These are phyloP conservation scores for Arthrobotrys musiformis DNA, from an alignment of 2,329 filamentous ascomycete species.

Conservation along the genomic window DNA sequence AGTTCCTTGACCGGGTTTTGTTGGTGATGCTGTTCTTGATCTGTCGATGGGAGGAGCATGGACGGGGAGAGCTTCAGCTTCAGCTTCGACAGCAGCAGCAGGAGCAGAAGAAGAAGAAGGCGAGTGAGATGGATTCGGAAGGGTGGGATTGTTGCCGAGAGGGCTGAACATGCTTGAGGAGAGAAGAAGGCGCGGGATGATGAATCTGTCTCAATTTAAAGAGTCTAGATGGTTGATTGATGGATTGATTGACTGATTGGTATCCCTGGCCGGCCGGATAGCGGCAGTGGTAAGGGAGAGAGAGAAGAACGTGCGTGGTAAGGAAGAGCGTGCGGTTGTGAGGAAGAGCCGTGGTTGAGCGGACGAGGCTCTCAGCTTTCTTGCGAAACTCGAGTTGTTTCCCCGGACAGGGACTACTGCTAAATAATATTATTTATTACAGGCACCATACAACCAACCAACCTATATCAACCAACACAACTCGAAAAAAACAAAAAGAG, in stretches of 20 bases:
- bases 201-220: neutral
- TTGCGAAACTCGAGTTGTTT: conserved; percentile 5
- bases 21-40: conserved; percentile 41
- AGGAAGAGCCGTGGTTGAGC: neutral
- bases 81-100: too few species aligned
- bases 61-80: too few species aligned
- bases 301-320: too few species aligned
- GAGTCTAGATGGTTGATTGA: too few species aligned
- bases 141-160: conserved; percentile 28
- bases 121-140: conserved; percentile 3
- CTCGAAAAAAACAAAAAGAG: neutral
- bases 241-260: too few species aligned
- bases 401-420: conserved; percentile 4
- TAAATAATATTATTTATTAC: too few species aligned
- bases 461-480: conserved; percentile 49
- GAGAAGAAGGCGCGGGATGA: neutral
- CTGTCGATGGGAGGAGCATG: conserved; percentile 11
- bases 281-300: too few species aligned
- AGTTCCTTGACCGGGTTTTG: conserved; percentile 49
- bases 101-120: conserved; percentile 8
- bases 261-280: too few species aligned
- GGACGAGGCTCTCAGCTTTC: conserved; percentile 22
- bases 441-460: too few species aligned
- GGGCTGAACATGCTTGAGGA: conserved; percentile 39
- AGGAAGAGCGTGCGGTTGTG: neutral